Evolutionary conservation across 1,284 basidiomycete genomes (phyloP), one percentile per base, ranked within the genome.

Genomic region (Malassezia arunalokei): DNA sequence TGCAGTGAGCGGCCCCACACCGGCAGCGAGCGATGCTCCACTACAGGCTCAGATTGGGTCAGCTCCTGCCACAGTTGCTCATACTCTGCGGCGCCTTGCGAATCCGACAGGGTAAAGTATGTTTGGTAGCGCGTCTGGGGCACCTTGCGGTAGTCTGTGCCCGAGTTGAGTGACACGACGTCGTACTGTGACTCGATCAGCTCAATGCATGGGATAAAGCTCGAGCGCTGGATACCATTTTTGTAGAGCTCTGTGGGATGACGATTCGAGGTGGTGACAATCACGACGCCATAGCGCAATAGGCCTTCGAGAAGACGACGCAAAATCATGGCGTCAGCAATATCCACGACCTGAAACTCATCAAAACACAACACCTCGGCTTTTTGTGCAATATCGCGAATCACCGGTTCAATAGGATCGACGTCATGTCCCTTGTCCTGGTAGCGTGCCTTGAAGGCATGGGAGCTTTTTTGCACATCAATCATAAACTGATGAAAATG

Each of bases 281-380:
- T 87, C 24, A 98, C 83, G 3, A 96, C 90, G 6, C 94, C 94
- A 62, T 85, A 83, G 43, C 83, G 83, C 47, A 90, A 78, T 62
- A 98, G 76, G 27, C 80, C 79, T 73, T 96, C 91, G 40, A 99
- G 77, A 17, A 99, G 76, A 46, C 88, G 81, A 28, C 92, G 79
- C 30, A 99, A 79, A 56, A 99, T 90, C 94, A 99, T 98, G 9
- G 94, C 94, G 65, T 96, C 91, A 15, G 87, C 92, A 62, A 98
- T 98, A 75, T 98, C 92, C 11, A 91, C 95, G 8, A 98, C 88
- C 80, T 98, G 92, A 70, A 98, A 98, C 77, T 99, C 94, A 72
- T 98, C 92, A 71, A 99, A 95, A 72, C 92, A 96, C 35, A 99
- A 76, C 2, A 99, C 82, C 32, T 60, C 46, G 33, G 57, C 49